Evolutionary conservation across 2,329 filamentous ascomycete genomes (phyloP).

Genomic region (Sporothrix sp.): DNA sequence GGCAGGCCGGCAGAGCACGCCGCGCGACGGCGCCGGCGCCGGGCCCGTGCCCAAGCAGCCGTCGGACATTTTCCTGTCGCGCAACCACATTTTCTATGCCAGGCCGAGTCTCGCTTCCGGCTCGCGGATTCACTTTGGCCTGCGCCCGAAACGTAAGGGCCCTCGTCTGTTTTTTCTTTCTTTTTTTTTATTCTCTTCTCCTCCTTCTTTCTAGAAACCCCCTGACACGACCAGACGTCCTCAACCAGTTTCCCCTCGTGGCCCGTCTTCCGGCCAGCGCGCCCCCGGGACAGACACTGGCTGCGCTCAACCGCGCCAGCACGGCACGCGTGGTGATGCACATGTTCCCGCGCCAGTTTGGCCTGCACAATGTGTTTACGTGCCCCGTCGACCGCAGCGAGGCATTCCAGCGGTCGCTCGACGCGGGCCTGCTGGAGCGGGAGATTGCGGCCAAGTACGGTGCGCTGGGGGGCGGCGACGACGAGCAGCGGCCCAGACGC

Average conservation of each 20-base stretch:
- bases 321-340: conserved; percentile 76
- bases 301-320: conserved; percentile 34
- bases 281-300: background rate
- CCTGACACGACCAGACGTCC: background rate
- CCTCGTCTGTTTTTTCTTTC: no score
- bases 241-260: conserved; percentile 48
- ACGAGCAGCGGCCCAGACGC: conserved; percentile 19
- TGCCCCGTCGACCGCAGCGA: conserved; percentile 53
- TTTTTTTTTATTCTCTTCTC: background rate
- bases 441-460: conserved; percentile 51
- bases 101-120: conserved; percentile 59
- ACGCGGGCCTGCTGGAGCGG: conserved; percentile 70
- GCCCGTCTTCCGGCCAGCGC: conserved; percentile 30
- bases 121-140: conserved; percentile 60
- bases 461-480: no score
- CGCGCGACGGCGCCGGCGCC: background rate
- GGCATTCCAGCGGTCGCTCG: no score
- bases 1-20: background rate
- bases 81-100: conserved; percentile 80
- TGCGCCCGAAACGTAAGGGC: conserved; percentile 75
- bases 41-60: conserved; percentile 20
- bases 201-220: no score
- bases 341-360: conserved; percentile 85
- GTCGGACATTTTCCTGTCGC: conserved; percentile 62
- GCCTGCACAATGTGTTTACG: conserved; percentile 85